A percentile compares a stretch with the other conserved stretches of the same genome.
Conservation (phyloP, 306 rosid genomes). For the Casuarina equisetifolia region DNA sequence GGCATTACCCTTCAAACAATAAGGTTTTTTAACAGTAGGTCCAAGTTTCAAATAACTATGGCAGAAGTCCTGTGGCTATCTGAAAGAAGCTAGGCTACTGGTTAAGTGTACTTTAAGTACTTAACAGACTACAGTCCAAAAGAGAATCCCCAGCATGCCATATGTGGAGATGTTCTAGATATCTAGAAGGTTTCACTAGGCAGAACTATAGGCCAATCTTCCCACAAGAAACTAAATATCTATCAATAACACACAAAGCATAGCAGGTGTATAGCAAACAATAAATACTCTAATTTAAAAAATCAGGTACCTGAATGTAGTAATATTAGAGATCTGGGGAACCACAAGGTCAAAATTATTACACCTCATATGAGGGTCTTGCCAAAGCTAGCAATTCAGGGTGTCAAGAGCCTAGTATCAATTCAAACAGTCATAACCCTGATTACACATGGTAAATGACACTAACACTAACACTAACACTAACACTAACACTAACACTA, state of each 20-base stretch:
- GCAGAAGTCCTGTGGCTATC: slow-evolving; percentile 3
- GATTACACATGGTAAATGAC: background rate
- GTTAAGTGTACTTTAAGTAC: background rate
- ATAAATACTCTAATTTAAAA: background rate
- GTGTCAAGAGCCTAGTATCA: background rate
- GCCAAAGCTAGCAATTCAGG: background rate
- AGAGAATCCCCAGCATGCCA: background rate
- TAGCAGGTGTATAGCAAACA: background rate
- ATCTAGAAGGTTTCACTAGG: background rate
- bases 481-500: background rate
- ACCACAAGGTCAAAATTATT: background rate
- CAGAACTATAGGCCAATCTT: background rate
- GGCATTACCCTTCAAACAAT: background rate
- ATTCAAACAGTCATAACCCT: background rate
- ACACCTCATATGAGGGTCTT: background rate
- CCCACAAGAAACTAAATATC: background rate
- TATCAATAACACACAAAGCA: background rate
- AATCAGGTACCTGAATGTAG: background rate
- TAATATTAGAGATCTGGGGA: background rate
- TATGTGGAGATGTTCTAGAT: background rate
- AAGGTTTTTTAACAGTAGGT: background rate
- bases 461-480: background rate
- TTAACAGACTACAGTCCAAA: background rate
- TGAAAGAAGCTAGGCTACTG: background rate
- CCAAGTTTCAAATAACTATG: background rate